These are phyloP conservation scores for Leersia perrieri DNA, from an alignment of 176 grass and related monocot genomes.

Conservation along the genomic window DNA sequence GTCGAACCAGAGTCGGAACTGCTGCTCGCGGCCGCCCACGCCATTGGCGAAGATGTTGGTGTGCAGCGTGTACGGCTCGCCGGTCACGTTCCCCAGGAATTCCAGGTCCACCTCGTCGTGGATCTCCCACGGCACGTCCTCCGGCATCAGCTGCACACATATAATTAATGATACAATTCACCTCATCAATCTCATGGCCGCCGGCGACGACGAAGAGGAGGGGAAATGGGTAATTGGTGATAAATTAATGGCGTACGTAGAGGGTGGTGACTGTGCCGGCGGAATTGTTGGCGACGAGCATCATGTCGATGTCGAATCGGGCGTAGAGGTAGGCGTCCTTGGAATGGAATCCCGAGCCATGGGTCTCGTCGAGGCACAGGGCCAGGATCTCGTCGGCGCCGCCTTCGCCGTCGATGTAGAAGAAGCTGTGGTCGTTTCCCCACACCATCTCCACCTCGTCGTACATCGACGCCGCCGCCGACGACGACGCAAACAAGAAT, in stretches of 20 bases:
- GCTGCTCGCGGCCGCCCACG: slow-evolving; percentile 51
- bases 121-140: slow-evolving; percentile 16
- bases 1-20: slow-evolving; percentile 80
- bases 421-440: slow-evolving; percentile 43
- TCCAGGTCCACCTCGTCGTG: slow-evolving; percentile 80
- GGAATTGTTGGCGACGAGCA: slow-evolving; percentile 60
- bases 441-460: slow-evolving; percentile 29
- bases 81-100: slow-evolving; percentile 71
- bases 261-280: slow-evolving; percentile 77
- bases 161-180: too few species aligned
- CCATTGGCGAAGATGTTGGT: slow-evolving; percentile 67
- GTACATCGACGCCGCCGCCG: neutral
- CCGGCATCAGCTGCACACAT: neutral
- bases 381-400: slow-evolving; percentile 3
- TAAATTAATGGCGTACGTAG: slow-evolving; percentile 41
- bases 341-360: slow-evolving; percentile 60
- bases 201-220: neutral
- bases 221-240: too few species aligned
- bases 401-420: slow-evolving; percentile 7
- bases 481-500: neutral
- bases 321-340: slow-evolving; percentile 52
- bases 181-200: too few species aligned
- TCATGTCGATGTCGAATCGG: slow-evolving; percentile 63
- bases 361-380: slow-evolving; percentile 34
- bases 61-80: slow-evolving; percentile 70